phyloP scores from a whole-genome alignment of 768 basidiomycete genomes.

The Epithele typhae region DNA sequence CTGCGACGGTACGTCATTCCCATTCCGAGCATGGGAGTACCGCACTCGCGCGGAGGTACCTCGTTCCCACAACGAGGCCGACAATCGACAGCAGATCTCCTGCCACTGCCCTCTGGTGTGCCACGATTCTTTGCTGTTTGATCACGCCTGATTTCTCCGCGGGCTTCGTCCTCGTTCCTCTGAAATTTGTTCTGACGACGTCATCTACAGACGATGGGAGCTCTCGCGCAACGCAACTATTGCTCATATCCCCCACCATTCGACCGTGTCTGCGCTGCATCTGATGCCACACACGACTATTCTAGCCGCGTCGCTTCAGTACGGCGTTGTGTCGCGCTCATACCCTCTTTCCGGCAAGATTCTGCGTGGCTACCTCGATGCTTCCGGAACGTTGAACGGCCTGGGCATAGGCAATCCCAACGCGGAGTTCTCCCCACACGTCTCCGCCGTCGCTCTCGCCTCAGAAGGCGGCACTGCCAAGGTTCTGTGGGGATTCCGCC shows the following conservation, averaged over 20 bases:
- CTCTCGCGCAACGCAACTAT: constrained; percentile 55
- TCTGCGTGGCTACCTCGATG: constrained; percentile 65
- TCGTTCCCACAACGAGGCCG: no score
- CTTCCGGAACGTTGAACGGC: constrained; percentile 53
- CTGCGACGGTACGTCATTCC: constrained; percentile 46
- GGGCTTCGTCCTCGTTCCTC: no score
- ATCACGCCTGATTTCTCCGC: no score
- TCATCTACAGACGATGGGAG: constrained; percentile 58
- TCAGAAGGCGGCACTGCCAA: constrained; percentile 65
- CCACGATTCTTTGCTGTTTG: no score
- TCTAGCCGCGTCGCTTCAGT: constrained; percentile 57
- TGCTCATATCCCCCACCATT: constrained; percentile 60
- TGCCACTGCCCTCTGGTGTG: no score
- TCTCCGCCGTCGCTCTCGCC: constrained; percentile 52
- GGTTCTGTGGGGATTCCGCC: constrained; percentile 69
- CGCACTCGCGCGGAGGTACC: no score
- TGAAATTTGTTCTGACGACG: no score
- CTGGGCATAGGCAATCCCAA: constrained; percentile 71
- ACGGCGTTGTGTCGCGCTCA: constrained; percentile 72
- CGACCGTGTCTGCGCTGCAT: constrained; percentile 53
- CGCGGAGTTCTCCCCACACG: constrained; percentile 65
- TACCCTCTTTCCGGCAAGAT: constrained; percentile 66
- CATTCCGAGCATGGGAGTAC: no score
- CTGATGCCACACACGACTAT: constrained; percentile 55
- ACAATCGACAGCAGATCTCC: no score